Base-by-base conservation (phyloP, 2,329 filamentous ascomycete genomes). In the Curvularia verruculosa region DNA sequence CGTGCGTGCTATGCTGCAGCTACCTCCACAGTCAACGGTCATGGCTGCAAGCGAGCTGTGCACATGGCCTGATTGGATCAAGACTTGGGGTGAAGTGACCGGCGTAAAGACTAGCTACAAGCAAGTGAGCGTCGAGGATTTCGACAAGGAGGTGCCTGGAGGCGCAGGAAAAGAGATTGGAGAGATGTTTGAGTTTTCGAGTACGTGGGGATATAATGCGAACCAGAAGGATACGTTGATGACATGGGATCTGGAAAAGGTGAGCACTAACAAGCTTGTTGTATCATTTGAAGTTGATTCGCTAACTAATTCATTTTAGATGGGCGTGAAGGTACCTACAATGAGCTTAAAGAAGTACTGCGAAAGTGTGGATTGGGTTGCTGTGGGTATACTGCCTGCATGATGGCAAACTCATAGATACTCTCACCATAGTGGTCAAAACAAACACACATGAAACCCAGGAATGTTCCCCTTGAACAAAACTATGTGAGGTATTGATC, bases 1-100 rank as follows among this genome's bases (percentile, higher is more conserved):
- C 23, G 39, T 41, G 18, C 39, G 18, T 4, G 39, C 39, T 3
- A 41, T 41, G 39, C 24, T 41, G 39, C 10, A 41, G 39, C 13
- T 41, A 13, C 39, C 39, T n/a, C 39, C 39, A 2, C 21, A 18
- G n/a, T 67, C 62, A 7, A 69, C 57, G 3, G 56, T 74, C 43
- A 64, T 73, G 59, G 71, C 66, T 24, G 58, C 60, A 3, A 66
- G 60, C 8, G 58, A 60, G 28, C 58, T 53, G 40, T 54, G 64
- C 24, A 67, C 57, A 9, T 67, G 60, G 60, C 62, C 64, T 9
- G 59, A 69, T 13, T 71, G 57, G 54, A 62, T 63, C 28, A 52
- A 61, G 26, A 47, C 62, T 1, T 75, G 68, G 67, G 63, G 63
- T 21, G 58, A 61, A 40, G 52, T 64, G 6, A 58, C 59, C 7